Conservation (phyloP, 148 eudicot genomes). For the Rhododendron ferrugineum region DNA sequence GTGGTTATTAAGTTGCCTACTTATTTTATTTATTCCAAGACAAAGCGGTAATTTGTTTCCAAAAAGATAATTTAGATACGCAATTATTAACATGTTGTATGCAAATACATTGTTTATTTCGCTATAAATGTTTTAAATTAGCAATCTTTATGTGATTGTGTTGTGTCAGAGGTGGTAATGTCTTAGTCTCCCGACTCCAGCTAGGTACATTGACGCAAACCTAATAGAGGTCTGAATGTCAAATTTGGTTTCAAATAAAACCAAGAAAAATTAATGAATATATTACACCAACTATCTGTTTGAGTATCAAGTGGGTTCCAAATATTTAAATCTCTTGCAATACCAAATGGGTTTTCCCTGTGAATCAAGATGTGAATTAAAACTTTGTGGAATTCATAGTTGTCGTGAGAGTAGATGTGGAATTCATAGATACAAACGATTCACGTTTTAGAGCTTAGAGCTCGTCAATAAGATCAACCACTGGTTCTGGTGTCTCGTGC, state of each 20-base stretch:
- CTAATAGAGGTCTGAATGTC: too few species aligned
- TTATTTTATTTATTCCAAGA: neutral
- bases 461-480: too few species aligned
- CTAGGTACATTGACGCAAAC: neutral
- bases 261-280: neutral
- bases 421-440: too few species aligned
- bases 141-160: neutral
- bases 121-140: too few species aligned
- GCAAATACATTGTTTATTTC: too few species aligned
- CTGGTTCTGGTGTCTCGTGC: too few species aligned
- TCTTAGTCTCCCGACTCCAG: neutral
- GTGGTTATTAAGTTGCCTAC: neutral
- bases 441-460: too few species aligned
- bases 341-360: neutral
- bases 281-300: too few species aligned
- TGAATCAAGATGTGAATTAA: neutral
- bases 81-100: neutral
- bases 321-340: too few species aligned
- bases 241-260: too few species aligned
- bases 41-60: neutral
- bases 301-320: neutral
- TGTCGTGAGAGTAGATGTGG: neutral
- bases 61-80: neutral
- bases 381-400: neutral
- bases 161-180: neutral